A percentile compares a stretch with the other conserved stretches of the same genome.
Evolutionary conservation across 179 eudicot species (phyloP).

Genomic region (Patellifolia procumbens): DNA sequence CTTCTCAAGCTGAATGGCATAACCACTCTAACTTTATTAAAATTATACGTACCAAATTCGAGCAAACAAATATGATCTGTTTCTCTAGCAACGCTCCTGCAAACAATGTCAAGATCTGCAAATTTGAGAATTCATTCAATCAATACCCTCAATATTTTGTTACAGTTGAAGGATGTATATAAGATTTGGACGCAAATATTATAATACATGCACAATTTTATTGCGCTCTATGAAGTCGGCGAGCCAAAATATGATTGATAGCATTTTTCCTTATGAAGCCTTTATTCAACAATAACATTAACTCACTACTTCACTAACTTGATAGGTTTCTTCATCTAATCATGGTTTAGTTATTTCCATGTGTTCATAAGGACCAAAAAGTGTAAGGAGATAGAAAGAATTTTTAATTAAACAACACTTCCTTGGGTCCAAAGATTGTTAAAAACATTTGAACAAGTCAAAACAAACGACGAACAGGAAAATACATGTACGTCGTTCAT

Average conservation of each 20-base stretch:
- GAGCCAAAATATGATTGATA: not conserved
- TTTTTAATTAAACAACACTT: not conserved
- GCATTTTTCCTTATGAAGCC: not conserved
- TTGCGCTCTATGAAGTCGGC: not conserved
- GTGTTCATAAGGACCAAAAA: not conserved
- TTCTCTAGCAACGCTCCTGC: conserved; percentile 95
- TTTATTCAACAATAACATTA: not conserved
- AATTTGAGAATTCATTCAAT: conserved; percentile 25
- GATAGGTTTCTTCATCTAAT: not conserved
- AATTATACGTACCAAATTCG: conserved; percentile 72
- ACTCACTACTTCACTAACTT: not conserved
- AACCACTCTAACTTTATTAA: conserved; percentile 16
- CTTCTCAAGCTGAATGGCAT: not conserved
- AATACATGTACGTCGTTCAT: conserved; percentile 2
- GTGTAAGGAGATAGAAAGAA: no score
- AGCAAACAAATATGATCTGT: conserved; percentile 81
- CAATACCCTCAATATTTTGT: conserved; percentile 20
- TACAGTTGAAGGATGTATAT: not conserved
- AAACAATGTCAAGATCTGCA: conserved; percentile 82
- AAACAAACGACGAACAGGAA: not conserved
- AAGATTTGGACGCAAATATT: not conserved
- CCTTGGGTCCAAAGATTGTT: not conserved
- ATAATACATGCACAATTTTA: not conserved
- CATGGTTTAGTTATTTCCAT: not conserved
- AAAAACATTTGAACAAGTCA: not conserved